These are phyloP conservation scores for Singerocomus inundabilis DNA, from an alignment of 1,284 basidiomycete genomes.

Conservation along the genomic window DNA sequence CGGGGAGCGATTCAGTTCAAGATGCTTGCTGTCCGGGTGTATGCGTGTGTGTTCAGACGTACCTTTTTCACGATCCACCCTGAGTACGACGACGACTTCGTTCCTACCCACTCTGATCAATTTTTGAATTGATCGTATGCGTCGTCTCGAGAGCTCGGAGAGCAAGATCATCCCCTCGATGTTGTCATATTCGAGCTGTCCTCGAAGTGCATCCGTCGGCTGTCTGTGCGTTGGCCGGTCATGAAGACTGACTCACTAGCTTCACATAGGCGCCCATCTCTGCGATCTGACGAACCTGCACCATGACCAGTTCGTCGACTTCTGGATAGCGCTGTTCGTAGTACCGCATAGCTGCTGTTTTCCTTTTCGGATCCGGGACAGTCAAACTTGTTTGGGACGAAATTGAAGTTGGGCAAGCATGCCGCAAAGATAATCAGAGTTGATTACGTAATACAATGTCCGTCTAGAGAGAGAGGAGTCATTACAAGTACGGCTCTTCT, in stretches of 20 bases:
- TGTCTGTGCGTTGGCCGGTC: background rate
- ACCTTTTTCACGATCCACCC: conserved; percentile 99
- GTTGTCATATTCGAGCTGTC: conserved; percentile 95
- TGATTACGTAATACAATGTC: conserved; percentile 2
- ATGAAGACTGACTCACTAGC: conserved; percentile 61
- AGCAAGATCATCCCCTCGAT: conserved; percentile 99
- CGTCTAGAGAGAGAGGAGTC: too few species aligned
- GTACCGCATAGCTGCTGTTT: conserved; percentile 59
- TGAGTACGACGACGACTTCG: conserved; percentile 96
- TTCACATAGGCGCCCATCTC: conserved; percentile 99
- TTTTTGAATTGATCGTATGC: conserved; percentile 98
- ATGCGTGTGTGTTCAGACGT: background rate
- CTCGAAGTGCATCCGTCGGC: background rate
- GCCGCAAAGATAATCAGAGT: background rate
- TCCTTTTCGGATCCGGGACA: background rate
- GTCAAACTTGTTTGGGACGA: background rate
- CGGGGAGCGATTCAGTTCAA: background rate
- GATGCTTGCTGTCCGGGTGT: background rate
- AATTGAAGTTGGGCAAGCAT: background rate
- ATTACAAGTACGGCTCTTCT: background rate
- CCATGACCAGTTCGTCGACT: conserved; percentile 98
- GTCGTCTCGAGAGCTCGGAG: conserved; percentile 93
- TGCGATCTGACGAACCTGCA: conserved; percentile 97
- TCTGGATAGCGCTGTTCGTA: conserved; percentile 81
- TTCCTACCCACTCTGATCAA: conserved; percentile 97